phyloP scores from a whole-genome alignment of 495 filamentous ascomycete genomes.

The Penicillium manginii region DNA sequence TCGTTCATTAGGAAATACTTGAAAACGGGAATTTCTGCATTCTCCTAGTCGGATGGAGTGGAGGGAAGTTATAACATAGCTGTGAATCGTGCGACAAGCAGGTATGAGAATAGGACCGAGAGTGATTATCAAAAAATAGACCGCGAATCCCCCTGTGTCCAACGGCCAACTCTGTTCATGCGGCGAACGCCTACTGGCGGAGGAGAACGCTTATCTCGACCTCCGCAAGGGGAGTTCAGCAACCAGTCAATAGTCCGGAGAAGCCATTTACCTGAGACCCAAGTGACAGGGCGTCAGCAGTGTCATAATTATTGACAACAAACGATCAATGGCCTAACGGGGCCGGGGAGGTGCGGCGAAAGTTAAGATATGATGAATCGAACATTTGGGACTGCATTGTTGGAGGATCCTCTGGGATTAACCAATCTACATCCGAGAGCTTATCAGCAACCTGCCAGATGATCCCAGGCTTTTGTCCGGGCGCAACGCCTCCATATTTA shows the following conservation, averaged over 20 bases:
- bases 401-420: neutral
- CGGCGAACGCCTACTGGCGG: slow-evolving; percentile 21
- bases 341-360: slow-evolving; percentile 6
- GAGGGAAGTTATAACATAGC: neutral
- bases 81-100: neutral
- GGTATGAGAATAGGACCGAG: neutral
- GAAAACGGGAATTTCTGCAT: neutral
- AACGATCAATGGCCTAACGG: neutral
- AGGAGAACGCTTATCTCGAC: slow-evolving; percentile 39
- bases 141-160: neutral
- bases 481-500: neutral
- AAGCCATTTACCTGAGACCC: neutral
- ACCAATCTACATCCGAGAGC: slow-evolving; percentile 22
- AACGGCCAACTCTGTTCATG: neutral
- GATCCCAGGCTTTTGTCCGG: neutral
- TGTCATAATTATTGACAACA: neutral
- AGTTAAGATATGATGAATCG: slow-evolving; percentile 21
- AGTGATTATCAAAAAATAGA: slow-evolving; percentile 6
- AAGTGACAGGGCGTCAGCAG: neutral
- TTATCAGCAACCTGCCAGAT: slow-evolving; percentile 15
- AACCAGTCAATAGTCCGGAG: slow-evolving; percentile 20
- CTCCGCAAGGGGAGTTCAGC: slow-evolving; percentile 30
- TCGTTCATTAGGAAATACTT: slow-evolving; percentile 11
- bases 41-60: neutral
- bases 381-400: slow-evolving; percentile 6